A percentile compares a stretch with the other conserved stretches of the same genome.
phyloP scores from a whole-genome alignment of 345 rosid genomes.

The Durio zibethinus region DNA sequence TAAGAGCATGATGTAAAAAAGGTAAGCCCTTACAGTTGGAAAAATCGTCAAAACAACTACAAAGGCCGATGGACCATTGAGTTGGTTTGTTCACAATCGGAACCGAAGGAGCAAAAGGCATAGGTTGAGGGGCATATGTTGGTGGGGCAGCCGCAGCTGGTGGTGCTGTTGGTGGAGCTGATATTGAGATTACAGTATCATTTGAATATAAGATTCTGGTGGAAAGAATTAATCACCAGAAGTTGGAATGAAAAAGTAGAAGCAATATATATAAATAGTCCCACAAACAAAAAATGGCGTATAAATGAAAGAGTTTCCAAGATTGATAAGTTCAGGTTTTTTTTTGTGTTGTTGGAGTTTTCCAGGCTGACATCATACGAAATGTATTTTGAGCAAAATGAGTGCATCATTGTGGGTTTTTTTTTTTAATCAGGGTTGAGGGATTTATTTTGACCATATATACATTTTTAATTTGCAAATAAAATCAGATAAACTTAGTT shows the following conservation, averaged over 20 bases:
- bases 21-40: constrained; percentile 9
- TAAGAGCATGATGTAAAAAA: not conserved
- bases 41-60: constrained; percentile 23
- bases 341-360: not conserved
- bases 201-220: not conserved
- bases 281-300: not conserved
- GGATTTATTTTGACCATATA: not conserved
- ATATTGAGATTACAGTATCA: not conserved
- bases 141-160: not conserved
- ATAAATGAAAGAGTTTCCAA: no score
- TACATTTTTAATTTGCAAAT: not conserved
- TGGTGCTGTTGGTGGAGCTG: not conserved
- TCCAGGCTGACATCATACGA: not conserved
- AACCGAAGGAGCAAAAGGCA: not conserved
- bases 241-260: not conserved
- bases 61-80: constrained; percentile 26
- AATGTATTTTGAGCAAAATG: not conserved
- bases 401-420: not conserved
- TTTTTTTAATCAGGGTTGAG: not conserved
- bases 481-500: not conserved
- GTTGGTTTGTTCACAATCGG: not conserved
- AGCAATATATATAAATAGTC: not conserved
- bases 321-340: not conserved
- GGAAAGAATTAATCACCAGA: not conserved
- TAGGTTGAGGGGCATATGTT: not conserved